These are phyloP conservation scores for Pseudopyricularia cyperi DNA, from an alignment of 2,329 filamentous ascomycete genomes.

Conservation along the genomic window DNA sequence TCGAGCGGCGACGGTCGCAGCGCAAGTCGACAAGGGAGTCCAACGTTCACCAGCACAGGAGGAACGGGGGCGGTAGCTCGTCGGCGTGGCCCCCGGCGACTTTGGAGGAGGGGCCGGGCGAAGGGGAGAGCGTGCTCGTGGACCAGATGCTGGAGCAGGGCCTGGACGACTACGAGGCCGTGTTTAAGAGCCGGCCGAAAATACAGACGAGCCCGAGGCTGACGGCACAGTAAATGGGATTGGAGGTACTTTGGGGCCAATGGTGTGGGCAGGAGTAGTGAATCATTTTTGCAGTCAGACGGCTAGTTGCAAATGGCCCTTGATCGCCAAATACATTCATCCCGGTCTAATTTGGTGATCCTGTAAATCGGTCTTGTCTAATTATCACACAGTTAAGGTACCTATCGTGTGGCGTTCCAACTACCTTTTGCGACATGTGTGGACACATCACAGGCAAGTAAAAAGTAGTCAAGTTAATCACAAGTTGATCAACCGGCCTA, in stretches of 20 bases:
- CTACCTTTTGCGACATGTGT: too few species aligned
- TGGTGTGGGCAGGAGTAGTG: too few species aligned
- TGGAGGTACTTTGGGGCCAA: neutral
- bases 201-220: constrained; percentile 57
- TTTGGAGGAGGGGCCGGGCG: neutral
- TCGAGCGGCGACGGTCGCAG: constrained; percentile 39
- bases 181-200: constrained; percentile 75
- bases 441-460: too few species aligned
- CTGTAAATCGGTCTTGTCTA: too few species aligned
- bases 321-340: too few species aligned
- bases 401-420: too few species aligned
- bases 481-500: too few species aligned
- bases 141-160: constrained; percentile 53
- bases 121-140: constrained; percentile 29
- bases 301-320: too few species aligned
- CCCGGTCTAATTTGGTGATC: too few species aligned
- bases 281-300: too few species aligned
- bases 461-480: too few species aligned
- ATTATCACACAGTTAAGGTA: too few species aligned
- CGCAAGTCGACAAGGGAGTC: constrained; percentile 20
- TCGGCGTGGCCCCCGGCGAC: neutral
- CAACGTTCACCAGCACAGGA: constrained; percentile 13
- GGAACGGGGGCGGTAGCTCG: neutral
- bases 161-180: constrained; percentile 64
- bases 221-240: neutral